Evolutionary conservation across 179 eudicot species (phyloP), one percentile per base, ranked within the genome.

Genomic region (Carnegiea gigantea): DNA sequence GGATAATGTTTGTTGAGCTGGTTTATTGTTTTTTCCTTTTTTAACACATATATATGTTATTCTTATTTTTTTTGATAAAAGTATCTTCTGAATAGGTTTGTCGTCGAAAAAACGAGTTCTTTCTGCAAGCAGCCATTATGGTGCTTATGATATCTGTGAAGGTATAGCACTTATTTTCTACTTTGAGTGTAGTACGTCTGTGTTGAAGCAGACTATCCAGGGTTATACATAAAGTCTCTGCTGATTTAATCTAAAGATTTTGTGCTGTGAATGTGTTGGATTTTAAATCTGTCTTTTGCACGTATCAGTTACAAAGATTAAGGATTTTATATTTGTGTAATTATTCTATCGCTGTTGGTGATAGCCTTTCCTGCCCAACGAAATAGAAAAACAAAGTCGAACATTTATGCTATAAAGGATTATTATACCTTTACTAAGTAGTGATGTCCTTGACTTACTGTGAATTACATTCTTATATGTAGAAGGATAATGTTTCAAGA

Each of bases 101-200:
- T 84, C 83, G 83, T 73, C 82, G 82, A 17, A 87, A 80, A 70
- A 86, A 80, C 57, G 90, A 89, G 60, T 40, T 73, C 79, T 14
- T 64, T 38, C 72, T 86, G 80, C 92, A 86, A 81, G 88, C 98
- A 76, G 92, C 92, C 67, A 83, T 92, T 43, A 92, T 92, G 98
- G 94, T 90, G 79, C 87, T 93, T 76, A 92, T 92, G 94, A 82
- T 92, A 77, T 91, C 98, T 72, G 91, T 91, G 51, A 93, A 92
- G 98, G 98, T 92, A 88, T 74, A 77, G 5, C 59, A n/a, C 68
- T 76, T 70, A 53, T 11, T 62, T 76, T 10, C 67, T 73, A 0
- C 30, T 70, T 20, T 11, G n/a, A 18, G 28, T 26, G 43, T 68
- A 54, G 78, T 36, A 28, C 23, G 38, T 36, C 13, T 33, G 17